Conservation (phyloP, 306 rosid genomes). For the Quercus glauca region DNA sequence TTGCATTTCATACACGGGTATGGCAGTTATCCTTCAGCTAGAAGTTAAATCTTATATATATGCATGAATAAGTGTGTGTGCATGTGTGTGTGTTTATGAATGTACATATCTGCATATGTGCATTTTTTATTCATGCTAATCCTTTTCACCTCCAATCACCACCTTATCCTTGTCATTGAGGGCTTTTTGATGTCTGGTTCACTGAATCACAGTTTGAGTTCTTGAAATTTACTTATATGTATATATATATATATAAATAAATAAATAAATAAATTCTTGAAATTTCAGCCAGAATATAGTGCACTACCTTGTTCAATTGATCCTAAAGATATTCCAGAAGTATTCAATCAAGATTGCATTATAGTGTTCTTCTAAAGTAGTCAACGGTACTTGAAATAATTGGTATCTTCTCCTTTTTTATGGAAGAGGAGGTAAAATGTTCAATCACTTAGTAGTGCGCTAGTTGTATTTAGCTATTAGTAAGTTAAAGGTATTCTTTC, state of each 20-base stretch:
- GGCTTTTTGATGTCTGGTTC: background rate
- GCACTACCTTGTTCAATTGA: background rate
- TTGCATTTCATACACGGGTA: conserved; percentile 72
- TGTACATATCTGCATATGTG: background rate
- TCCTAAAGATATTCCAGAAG: background rate
- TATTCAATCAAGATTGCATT: background rate
- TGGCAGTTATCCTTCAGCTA: conserved; percentile 8
- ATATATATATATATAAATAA: too few species aligned
- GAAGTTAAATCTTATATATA: background rate
- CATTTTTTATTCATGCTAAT: background rate
- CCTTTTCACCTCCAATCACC: background rate
- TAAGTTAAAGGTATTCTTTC: background rate
- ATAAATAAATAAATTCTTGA: background rate
- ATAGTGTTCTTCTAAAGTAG: background rate
- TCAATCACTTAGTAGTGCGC: background rate
- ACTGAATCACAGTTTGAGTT: background rate
- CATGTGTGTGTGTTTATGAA: background rate
- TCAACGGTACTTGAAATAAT: background rate
- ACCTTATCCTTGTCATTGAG: background rate
- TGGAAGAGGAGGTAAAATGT: background rate
- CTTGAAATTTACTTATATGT: background rate
- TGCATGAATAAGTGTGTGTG: background rate
- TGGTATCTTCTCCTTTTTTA: background rate
- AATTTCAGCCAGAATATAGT: background rate
- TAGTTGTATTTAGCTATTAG: background rate